These are phyloP conservation scores for Lactuca saligna DNA, from an alignment of 129 eudicot species.

Conservation along the genomic window DNA sequence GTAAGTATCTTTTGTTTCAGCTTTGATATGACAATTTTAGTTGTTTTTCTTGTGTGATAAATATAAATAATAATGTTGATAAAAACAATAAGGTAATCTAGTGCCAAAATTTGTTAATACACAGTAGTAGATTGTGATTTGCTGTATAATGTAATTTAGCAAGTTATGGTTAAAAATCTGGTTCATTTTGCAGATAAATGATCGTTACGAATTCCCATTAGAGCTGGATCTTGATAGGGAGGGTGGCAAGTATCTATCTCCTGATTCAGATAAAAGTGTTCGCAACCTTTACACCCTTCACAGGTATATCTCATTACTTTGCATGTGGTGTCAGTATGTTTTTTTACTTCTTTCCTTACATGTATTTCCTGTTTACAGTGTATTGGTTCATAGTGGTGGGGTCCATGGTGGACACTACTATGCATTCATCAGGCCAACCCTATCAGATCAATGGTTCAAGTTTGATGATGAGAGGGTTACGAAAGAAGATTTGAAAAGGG, in stretches of 20 bases:
- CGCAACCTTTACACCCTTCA: slow-evolving; percentile 96
- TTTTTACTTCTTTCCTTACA: slow-evolving; percentile 15
- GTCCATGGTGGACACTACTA: slow-evolving; percentile 97
- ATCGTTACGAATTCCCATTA: slow-evolving; percentile 89
- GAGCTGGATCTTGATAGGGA: slow-evolving; percentile 97
- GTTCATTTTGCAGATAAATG: slow-evolving; percentile 71
- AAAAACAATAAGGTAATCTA: slow-evolving; percentile 11
- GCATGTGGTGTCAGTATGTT: not conserved
- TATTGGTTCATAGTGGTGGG: slow-evolving; percentile 98
- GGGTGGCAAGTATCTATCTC: slow-evolving; percentile 83
- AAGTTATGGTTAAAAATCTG: not conserved
- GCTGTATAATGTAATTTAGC: slow-evolving; percentile 3
- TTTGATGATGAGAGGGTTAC: slow-evolving; percentile 96
- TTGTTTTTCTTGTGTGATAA: not conserved
- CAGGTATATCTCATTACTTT: slow-evolving; percentile 43
- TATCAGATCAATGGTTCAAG: slow-evolving; percentile 91
- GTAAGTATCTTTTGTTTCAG: slow-evolving; percentile 35
- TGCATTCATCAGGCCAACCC: slow-evolving; percentile 88
- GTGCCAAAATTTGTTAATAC: not conserved
- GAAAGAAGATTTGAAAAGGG: slow-evolving; percentile 84
- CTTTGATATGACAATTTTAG: not conserved
- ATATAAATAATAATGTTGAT: slow-evolving; percentile 1
- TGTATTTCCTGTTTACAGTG: slow-evolving; percentile 47
- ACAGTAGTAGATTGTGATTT: slow-evolving; percentile 4
- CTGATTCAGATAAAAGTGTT: slow-evolving; percentile 92